Conservation (phyloP, 805 yeast genomes). For the Candida khao-thaluensis region DNA sequence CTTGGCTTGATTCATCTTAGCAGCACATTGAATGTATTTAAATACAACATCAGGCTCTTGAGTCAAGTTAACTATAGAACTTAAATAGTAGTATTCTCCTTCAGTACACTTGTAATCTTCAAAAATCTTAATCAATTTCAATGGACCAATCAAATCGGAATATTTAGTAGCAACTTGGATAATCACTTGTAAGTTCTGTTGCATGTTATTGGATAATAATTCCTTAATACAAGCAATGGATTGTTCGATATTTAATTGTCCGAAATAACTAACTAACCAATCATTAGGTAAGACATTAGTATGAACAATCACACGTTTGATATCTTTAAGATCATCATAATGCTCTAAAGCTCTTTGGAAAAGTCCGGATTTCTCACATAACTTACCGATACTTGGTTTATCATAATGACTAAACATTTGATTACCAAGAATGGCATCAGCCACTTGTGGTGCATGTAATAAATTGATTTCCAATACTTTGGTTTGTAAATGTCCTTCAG, state of each 20-base stretch:
- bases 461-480: constrained; percentile 89
- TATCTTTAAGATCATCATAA: constrained; percentile 91
- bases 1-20: constrained; percentile 81
- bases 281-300: constrained; percentile 83
- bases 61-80: constrained; percentile 88
- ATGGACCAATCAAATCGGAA: constrained; percentile 88
- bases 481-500: constrained; percentile 95
- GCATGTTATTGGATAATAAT: constrained; percentile 72
- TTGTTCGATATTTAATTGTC: constrained; percentile 92
- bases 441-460: constrained; percentile 97
- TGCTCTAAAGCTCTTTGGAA: constrained; percentile 95
- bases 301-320: constrained; percentile 90
- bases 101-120: constrained; percentile 91
- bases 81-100: constrained; percentile 91
- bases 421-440: constrained; percentile 96
- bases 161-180: constrained; percentile 96
- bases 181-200: constrained; percentile 86
- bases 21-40: constrained; percentile 94
- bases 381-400: constrained; percentile 84
- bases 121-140: constrained; percentile 80
- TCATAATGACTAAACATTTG: constrained; percentile 95
- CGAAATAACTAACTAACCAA: constrained; percentile 91
- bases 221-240: constrained; percentile 83
- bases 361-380: constrained; percentile 95
- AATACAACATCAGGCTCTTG: constrained; percentile 94